Evolutionary conservation across 1,139 yeast genomes (phyloP).

Genomic region (Candida tetrigidarum): DNA sequence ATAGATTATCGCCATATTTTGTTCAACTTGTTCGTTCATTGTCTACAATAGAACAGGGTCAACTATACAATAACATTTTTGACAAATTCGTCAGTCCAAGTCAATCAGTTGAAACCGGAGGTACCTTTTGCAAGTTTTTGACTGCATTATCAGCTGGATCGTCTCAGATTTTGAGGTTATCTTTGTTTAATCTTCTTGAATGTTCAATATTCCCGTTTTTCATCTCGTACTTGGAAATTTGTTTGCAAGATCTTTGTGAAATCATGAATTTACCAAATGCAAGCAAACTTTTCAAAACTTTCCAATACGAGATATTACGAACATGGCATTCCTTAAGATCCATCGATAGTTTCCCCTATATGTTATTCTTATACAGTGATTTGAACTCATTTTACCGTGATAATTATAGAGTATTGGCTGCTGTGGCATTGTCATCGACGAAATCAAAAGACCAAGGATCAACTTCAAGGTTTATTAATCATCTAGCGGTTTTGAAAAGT

Average conservation of each 20-base stretch:
- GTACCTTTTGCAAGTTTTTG: slow-evolving; percentile 43
- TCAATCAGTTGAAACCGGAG: slow-evolving; percentile 40
- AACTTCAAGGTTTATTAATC: slow-evolving; percentile 19
- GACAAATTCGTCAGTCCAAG: slow-evolving; percentile 37
- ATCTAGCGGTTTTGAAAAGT: slow-evolving; percentile 21
- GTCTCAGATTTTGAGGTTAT: slow-evolving; percentile 30
- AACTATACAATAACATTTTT: slow-evolving; percentile 35
- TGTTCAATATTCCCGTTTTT: slow-evolving; percentile 37
- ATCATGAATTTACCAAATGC: slow-evolving; percentile 19
- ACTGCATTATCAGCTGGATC: slow-evolving; percentile 32
- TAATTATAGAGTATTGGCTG: slow-evolving; percentile 37
- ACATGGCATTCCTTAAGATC: slow-evolving; percentile 43
- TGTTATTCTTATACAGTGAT: slow-evolving; percentile 36
- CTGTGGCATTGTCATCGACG: slow-evolving; percentile 34
- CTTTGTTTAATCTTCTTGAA: slow-evolving; percentile 48
- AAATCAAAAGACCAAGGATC: slow-evolving; percentile 10
- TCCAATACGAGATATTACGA: slow-evolving; percentile 37
- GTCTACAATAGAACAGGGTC: slow-evolving; percentile 22
- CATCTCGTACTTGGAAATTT: slow-evolving; percentile 28
- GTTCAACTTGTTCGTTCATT: slow-evolving; percentile 5
- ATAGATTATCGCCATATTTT: slow-evolving; percentile 10
- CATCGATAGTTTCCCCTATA: slow-evolving; percentile 42
- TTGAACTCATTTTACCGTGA: slow-evolving; percentile 28
- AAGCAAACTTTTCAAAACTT: slow-evolving; percentile 29
- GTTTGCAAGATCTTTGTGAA: slow-evolving; percentile 27